Base-by-base conservation (phyloP, 805 yeast genomes). In the Candida golubevii region DNA sequence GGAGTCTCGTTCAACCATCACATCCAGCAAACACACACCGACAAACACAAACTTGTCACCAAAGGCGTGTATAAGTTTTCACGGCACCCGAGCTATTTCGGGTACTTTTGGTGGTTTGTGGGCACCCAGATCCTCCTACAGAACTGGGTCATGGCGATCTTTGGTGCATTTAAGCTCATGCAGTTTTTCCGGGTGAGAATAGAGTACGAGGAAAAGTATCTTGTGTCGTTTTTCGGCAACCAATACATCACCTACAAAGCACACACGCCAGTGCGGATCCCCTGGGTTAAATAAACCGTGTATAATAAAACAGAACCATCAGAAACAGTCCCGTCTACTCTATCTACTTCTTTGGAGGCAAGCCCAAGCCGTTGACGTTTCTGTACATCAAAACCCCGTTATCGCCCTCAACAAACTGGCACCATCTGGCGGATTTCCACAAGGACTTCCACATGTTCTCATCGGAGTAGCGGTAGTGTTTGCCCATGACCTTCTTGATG, bases 61-160 rank as follows among this genome's bases (percentile, higher is more conserved):
- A 53, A 63, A 9, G 98, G 97, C 0, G 67, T 91, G 3, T 93
- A 91, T 62, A 46, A 71, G 1, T 50, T 64, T 26, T 65, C 78
- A 12, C 73, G 99, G 48, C 99, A 93, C 61, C 99, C 99, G 7
- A 83, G 95, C 38, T 93, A 93, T 63, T 75, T 81, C 34, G 99
- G 97, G 0, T 93, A 85, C 61, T 90, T 81, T 58, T 81, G 88
- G 79, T 93, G 98, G 97, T 91, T 95, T 11, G 52, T 90, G 4
- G 97, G 97, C 0, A 73, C 88, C 1, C 96, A 91, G 60, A 23
- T 93, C 37, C 51, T 83, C 47, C 63, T 91, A 45, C 64, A 79
- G 36, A 93, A 89, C 63, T 80, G 85, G 7, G 37, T 88, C 0
- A 72, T 88, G 1, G 55, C 78, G 2, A 39, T 71, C 1, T 67